phyloP scores from a whole-genome alignment of 495 filamentous ascomycete genomes.

The Melanomma pulvis-pyrius region DNA sequence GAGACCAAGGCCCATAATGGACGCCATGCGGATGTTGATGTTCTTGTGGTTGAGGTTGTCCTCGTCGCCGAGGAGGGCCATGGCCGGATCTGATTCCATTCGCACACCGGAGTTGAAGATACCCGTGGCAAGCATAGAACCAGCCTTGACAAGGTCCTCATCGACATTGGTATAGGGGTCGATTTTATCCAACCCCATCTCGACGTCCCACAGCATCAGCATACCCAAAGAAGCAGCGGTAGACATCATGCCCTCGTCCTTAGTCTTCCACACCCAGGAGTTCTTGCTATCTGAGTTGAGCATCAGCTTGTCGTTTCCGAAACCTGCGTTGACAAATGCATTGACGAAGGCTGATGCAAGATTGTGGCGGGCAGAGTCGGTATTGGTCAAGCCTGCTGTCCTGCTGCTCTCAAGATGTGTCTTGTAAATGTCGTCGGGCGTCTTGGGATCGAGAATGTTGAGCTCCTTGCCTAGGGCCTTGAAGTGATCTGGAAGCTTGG shows the following conservation, averaged over 20 bases:
- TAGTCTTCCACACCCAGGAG: constrained; percentile 98
- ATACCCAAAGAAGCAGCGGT: constrained; percentile 91
- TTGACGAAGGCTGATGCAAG: constrained; percentile 96
- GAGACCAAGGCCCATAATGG: constrained; percentile 94
- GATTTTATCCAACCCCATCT: constrained; percentile 83
- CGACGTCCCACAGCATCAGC: constrained; percentile 87
- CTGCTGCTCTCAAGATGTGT: constrained; percentile 94
- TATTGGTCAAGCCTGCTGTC: constrained; percentile 86
- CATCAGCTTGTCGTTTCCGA: constrained; percentile 97
- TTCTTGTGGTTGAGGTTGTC: constrained; percentile 78
- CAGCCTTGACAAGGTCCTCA: constrained; percentile 87
- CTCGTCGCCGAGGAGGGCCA: constrained; percentile 78
- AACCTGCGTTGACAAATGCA: constrained; percentile 93
- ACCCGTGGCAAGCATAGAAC: constrained; percentile 84
- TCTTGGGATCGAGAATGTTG: constrained; percentile 95
- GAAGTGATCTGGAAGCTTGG: constrained; percentile 86
- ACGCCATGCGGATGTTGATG: constrained; percentile 71
- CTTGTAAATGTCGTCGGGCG: constrained; percentile 99
- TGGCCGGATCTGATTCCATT: constrained; percentile 79
- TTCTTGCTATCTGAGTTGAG: constrained; percentile 77
- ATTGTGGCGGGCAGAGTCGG: constrained; percentile 94
- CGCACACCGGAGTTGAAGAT: constrained; percentile 92
- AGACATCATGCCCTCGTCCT: constrained; percentile 96
- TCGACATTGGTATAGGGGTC: constrained; percentile 84
- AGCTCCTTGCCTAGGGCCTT: constrained; percentile 92